Conservation (phyloP, 2,329 filamentous ascomycete species). For the Trichoderma atrobrunneum region DNA sequence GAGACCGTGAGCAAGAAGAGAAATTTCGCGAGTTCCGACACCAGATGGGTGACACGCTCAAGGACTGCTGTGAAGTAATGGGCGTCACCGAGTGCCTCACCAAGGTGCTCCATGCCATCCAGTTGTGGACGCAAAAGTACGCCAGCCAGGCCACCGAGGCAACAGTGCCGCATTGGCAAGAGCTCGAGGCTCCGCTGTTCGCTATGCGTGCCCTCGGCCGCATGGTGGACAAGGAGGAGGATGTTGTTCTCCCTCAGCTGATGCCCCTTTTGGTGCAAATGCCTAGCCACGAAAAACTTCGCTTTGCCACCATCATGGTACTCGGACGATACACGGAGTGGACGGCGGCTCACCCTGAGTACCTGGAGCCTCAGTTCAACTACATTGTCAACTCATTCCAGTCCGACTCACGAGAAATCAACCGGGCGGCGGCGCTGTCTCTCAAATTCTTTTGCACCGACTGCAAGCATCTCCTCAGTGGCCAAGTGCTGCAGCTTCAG, state of each 20-base stretch:
- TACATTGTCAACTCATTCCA: constrained; percentile 94
- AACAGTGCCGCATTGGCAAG: constrained; percentile 90
- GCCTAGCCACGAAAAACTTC: constrained; percentile 94
- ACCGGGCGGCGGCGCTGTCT: constrained; percentile 85
- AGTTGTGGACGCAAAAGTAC: constrained; percentile 83
- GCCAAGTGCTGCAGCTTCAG: constrained; percentile 82
- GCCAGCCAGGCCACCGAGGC: constrained; percentile 69
- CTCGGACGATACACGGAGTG: constrained; percentile 96
- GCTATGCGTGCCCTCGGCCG: constrained; percentile 93
- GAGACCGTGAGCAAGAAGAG: constrained; percentile 92
- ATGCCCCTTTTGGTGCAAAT: constrained; percentile 94
- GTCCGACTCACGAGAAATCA: constrained; percentile 83
- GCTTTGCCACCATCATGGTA: constrained; percentile 97
- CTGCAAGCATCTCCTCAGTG: constrained; percentile 81
- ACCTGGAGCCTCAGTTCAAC: constrained; percentile 86
- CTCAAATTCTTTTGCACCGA: constrained; percentile 98
- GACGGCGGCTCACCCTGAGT: constrained; percentile 92
- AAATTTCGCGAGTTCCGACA: constrained; percentile 97
- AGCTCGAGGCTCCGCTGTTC: constrained; percentile 91
- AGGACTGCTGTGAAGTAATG: constrained; percentile 95
- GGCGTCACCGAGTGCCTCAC: constrained; percentile 85
- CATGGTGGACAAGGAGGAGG: constrained; percentile 90
- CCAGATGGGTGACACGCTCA: constrained; percentile 95
- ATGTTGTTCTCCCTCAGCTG: constrained; percentile 80
- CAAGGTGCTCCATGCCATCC: constrained; percentile 83